Conservation (phyloP, 805 yeast species). For the Scheffersomyces coipomensis region DNA sequence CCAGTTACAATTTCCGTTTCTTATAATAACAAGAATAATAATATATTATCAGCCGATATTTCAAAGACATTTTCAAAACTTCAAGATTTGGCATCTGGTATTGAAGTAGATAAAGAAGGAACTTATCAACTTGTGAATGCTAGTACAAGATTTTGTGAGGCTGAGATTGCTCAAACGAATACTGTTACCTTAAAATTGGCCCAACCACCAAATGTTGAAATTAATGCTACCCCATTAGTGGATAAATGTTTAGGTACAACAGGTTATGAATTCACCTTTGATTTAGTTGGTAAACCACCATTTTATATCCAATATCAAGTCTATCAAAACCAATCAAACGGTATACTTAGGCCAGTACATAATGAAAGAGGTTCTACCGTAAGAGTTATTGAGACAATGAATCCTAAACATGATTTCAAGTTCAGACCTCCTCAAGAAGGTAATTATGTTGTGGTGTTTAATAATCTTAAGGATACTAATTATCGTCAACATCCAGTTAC, state of each 20-base stretch:
- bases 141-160: conserved; percentile 62
- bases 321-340: conserved; percentile 42
- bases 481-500: conserved; percentile 47
- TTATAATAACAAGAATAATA: conserved; percentile 20
- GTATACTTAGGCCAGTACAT: conserved; percentile 28
- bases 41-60: conserved; percentile 3
- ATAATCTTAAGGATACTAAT: conserved; percentile 55
- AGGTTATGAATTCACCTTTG: conserved; percentile 70
- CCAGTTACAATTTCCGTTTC: conserved; percentile 45
- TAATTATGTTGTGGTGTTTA: conserved; percentile 70
- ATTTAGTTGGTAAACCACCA: conserved; percentile 80
- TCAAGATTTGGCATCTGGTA: conserved; percentile 27
- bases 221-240: conserved; percentile 57
- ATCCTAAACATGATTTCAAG: conserved; percentile 36
- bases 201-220: conserved; percentile 37
- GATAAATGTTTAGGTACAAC: conserved; percentile 93
- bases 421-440: conserved; percentile 85
- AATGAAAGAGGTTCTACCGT: conserved; percentile 28
- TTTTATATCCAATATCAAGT: conserved; percentile 65
- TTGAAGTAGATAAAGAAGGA: conserved; percentile 59
- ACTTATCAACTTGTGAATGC: conserved; percentile 55
- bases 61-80: conserved; percentile 21
- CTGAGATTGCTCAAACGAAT: conserved; percentile 42
- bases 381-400: conserved; percentile 26
- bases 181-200: conserved; percentile 44